These are phyloP conservation scores for Plantago ovata DNA, from an alignment of 257 asterid genomes.

Conservation along the genomic window DNA sequence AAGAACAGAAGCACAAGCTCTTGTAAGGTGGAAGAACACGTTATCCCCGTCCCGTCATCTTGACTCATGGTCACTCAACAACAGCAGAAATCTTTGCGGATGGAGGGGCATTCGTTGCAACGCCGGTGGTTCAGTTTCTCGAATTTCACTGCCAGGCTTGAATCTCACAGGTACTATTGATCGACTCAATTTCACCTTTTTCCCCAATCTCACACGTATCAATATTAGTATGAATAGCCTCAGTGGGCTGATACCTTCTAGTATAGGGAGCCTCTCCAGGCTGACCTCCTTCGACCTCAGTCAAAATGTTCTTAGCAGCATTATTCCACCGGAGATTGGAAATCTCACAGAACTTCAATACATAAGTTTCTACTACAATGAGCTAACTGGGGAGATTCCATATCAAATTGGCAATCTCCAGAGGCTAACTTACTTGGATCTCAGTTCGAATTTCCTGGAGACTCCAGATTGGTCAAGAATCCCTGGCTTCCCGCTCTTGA, in stretches of 20 bases:
- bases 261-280: slow-evolving; percentile 46
- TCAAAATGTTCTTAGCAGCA: slow-evolving; percentile 35
- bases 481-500: slow-evolving; percentile 44
- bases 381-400: slow-evolving; percentile 47
- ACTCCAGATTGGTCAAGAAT: slow-evolving; percentile 65
- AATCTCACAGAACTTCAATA: slow-evolving; percentile 40
- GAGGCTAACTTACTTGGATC: slow-evolving; percentile 47
- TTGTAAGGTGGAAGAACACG: slow-evolving; percentile 54
- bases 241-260: slow-evolving; percentile 58
- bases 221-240: slow-evolving; percentile 43
- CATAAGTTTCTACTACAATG: slow-evolving; percentile 53
- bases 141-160: slow-evolving; percentile 35
- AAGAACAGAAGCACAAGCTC: slow-evolving; percentile 55
- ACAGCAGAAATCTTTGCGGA: slow-evolving; percentile 44
- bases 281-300: slow-evolving; percentile 66
- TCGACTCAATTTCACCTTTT: slow-evolving; percentile 37
- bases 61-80: slow-evolving; percentile 52
- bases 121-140: slow-evolving; percentile 36
- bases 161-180: slow-evolving; percentile 40
- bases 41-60: slow-evolving; percentile 34
- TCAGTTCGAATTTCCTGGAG: slow-evolving; percentile 56
- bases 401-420: slow-evolving; percentile 55
- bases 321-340: slow-evolving; percentile 64
- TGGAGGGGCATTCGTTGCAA: slow-evolving; percentile 67
- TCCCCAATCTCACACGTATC: slow-evolving; percentile 38